Evolutionary conservation across 345 rosid genomes (phyloP), one percentile per base, ranked within the genome.

Genomic region (Populus euphratica): DNA sequence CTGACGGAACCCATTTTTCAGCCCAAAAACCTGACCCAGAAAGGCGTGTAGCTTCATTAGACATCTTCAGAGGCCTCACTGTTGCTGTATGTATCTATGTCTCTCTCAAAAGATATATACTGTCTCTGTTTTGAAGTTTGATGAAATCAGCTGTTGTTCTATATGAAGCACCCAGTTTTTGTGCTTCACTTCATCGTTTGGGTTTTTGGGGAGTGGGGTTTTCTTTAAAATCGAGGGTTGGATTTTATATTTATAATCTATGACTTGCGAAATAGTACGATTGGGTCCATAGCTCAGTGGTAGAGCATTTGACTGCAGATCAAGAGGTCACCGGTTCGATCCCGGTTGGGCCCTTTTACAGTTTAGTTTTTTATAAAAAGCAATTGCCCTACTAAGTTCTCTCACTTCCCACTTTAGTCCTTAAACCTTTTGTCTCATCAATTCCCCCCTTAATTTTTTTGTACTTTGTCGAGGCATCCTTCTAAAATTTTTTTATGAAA

Each of bases 1-100:
- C 84, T 36, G 63, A 83, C n/a, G 86, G 84, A 52, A 38, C 81
- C 62, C 33, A 59, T 62, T 41, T 12, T 59, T 72, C 92, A 9
- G 73, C 73, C 72, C 85, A 41, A 3, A 76, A 63, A 70, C 73
- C 78, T 5, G 73, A 35, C 25, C 84, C 75, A 70, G 47, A 72
- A 49, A 84, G 73, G 80, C 93, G 91, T 18, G 80, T 94, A 18
- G 91, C 88, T 79, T 89, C 98, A 7, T 88, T 94, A 21, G 98
- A 94, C 83, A 84, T 93, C 86, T 94, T 94, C 82, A 86, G 98
- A 59, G 98, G 98, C 75, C 94, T 94, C 67, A 89, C 97, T 11
- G 98, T 94, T 16, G 97, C 92, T 54, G 97, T 94, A 78, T 68
- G 65, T 35, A 62, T 78, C 77, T 7, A 11, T 62, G 25, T 38